Evolutionary conservation across 805 yeast genomes (phyloP).

Genomic region (Lipomyces orientalis): DNA sequence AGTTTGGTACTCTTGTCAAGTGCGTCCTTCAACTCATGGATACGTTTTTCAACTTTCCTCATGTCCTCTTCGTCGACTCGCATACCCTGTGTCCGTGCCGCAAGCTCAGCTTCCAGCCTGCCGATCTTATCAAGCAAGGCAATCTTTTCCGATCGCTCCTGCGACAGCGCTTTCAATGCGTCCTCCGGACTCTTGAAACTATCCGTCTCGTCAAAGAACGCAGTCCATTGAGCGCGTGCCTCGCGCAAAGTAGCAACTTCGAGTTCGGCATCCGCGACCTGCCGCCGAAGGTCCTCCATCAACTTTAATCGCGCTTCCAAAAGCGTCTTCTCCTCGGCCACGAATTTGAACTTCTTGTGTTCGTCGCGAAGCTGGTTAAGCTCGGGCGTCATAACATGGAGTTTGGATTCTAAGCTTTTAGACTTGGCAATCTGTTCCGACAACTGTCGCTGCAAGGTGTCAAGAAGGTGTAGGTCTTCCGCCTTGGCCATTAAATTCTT

Average conservation of each 20-base stretch:
- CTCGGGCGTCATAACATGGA: conserved; percentile 58
- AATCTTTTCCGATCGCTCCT: conserved; percentile 45
- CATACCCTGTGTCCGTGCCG: conserved; percentile 35
- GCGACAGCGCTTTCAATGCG: conserved; percentile 48
- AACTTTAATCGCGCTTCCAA: conserved; percentile 50
- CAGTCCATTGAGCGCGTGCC: conserved; percentile 56
- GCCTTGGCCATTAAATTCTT: conserved; percentile 18
- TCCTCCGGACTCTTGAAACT: conserved; percentile 51
- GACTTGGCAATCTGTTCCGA: conserved; percentile 53
- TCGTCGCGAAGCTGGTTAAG: conserved; percentile 57
- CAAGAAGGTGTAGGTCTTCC: conserved; percentile 25
- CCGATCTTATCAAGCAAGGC: conserved; percentile 44
- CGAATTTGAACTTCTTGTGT: conserved; percentile 55
- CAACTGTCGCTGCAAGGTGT: conserved; percentile 25
- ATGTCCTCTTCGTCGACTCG: conserved; percentile 41
- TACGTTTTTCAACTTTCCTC: conserved; percentile 40
- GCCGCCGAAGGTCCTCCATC: conserved; percentile 53
- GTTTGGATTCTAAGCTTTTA: conserved; percentile 57
- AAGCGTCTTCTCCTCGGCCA: conserved; percentile 60
- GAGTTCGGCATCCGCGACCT: conserved; percentile 55
- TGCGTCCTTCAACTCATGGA: conserved; percentile 45
- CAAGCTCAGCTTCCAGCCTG: conserved; percentile 43
- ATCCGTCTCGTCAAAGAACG: conserved; percentile 49
- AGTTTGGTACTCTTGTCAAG: conserved; percentile 50
- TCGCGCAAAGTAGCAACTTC: conserved; percentile 56